Conservation (phyloP, 2,329 filamentous ascomycete species). For the Cadophora luteo-olivacea region DNA sequence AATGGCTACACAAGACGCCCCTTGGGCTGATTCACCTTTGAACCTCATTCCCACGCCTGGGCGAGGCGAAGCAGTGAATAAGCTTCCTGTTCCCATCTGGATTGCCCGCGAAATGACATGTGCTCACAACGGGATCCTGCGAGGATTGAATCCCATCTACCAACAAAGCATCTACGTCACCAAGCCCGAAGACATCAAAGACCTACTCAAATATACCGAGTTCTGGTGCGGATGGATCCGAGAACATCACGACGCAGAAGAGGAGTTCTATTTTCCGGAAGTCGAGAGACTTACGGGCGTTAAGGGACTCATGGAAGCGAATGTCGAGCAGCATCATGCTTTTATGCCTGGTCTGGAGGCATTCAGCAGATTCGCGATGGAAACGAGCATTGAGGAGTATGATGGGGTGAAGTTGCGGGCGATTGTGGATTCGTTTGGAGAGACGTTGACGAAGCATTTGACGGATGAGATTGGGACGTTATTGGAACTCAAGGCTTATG, state of each 20-base stretch:
- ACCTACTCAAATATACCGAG: conserved; percentile 39
- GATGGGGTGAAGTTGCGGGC: conserved; percentile 43
- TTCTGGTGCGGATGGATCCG: conserved; percentile 41
- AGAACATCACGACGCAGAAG: conserved; percentile 50
- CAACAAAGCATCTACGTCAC: conserved; percentile 46
- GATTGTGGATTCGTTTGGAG: conserved; percentile 48
- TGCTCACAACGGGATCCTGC: conserved; percentile 48
- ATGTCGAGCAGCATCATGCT: conserved; percentile 49
- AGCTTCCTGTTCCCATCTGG: conserved; percentile 18
- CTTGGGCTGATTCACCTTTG: conserved; percentile 27
- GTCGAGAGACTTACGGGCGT: conserved; percentile 47
- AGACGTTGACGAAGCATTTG: conserved; percentile 47
- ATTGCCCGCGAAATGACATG: conserved; percentile 45
- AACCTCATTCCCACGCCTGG: conserved; percentile 25
- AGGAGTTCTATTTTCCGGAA: conserved; percentile 48
- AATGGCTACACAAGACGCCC: conserved; percentile 1
- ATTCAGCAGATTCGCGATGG: conserved; percentile 44
- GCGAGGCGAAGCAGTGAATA: conserved; percentile 11
- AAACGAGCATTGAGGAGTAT: conserved; percentile 39
- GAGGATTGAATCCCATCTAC: conserved; percentile 47
- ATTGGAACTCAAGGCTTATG: conserved; percentile 44
- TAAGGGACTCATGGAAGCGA: conserved; percentile 49
- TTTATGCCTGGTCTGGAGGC: conserved; percentile 48
- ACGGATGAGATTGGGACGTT: conserved; percentile 50
- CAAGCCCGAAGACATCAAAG: conserved; percentile 45